These are phyloP conservation scores for Candida boidinii DNA, from an alignment of 805 yeast species.

Conservation along the genomic window DNA sequence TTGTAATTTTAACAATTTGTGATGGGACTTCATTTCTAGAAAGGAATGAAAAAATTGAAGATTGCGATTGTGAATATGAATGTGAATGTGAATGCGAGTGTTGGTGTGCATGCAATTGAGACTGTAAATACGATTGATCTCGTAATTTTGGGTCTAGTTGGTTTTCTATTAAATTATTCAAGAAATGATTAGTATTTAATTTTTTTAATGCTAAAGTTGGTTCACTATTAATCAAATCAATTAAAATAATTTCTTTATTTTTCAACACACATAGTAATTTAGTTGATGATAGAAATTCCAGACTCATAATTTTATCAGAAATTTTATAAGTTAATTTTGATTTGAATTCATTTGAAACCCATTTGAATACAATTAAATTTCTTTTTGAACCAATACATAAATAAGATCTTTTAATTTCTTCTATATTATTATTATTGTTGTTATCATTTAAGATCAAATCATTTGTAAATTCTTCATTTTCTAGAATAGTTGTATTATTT, in stretches of 20 bases:
- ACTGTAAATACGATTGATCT: no score
- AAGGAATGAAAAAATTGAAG: constrained; percentile 1
- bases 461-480: no score
- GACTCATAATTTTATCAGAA: constrained; percentile 14
- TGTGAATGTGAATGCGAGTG: no score
- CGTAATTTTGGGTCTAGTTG: no score
- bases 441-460: background rate
- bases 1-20: background rate
- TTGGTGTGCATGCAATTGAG: no score
- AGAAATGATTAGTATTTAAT: no score
- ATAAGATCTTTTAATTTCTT: constrained; percentile 6
- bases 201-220: background rate
- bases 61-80: background rate
- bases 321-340: constrained; percentile 17
- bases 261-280: constrained; percentile 13
- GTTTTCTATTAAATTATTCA: no score
- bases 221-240: constrained; percentile 5
- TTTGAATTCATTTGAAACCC: constrained; percentile 14
- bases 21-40: background rate
- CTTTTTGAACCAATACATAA: constrained; percentile 12
- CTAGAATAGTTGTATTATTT: no score
- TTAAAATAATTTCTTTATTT: constrained; percentile 15
- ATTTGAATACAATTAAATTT: constrained; percentile 14
- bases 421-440: no score
- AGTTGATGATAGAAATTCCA: constrained; percentile 18